Conservation (phyloP, 495 filamentous ascomycete species). For the Penicillium coffeae region DNA sequence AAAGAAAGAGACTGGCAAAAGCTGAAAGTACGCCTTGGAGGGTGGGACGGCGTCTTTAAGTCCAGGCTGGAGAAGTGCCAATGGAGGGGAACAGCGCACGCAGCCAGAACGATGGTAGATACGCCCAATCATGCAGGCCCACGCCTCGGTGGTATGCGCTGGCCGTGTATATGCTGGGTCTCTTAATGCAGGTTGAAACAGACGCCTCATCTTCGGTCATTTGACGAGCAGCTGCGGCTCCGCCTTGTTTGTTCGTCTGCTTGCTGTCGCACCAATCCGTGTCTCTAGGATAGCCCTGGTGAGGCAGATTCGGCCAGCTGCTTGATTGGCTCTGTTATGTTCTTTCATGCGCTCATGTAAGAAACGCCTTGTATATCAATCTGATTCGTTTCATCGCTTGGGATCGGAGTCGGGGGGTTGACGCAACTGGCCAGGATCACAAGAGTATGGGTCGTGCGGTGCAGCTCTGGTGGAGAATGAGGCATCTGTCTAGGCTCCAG, state of each 20-base stretch:
- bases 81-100: not conserved
- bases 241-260: constrained; percentile 7
- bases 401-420: not conserved
- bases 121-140: constrained; percentile 10
- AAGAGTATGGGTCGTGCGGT: not conserved
- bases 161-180: constrained; percentile 2
- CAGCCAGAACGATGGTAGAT: not conserved
- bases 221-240: constrained; percentile 12
- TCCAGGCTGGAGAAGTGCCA: not conserved
- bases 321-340: not conserved
- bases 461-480: not conserved
- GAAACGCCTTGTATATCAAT: not conserved
- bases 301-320: not conserved
- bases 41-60: not conserved
- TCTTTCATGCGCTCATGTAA: not conserved
- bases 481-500: not conserved
- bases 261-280: not conserved
- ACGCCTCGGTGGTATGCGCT: constrained; percentile 10
- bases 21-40: too few species aligned
- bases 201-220: constrained; percentile 6
- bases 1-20: not conserved
- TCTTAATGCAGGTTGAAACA: not conserved
- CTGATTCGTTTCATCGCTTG: not conserved
- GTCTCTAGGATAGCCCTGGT: not conserved
- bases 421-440: not conserved